phyloP scores from a whole-genome alignment of 2,329 filamentous ascomycete genomes.

The Fusarium odoratissimum region DNA sequence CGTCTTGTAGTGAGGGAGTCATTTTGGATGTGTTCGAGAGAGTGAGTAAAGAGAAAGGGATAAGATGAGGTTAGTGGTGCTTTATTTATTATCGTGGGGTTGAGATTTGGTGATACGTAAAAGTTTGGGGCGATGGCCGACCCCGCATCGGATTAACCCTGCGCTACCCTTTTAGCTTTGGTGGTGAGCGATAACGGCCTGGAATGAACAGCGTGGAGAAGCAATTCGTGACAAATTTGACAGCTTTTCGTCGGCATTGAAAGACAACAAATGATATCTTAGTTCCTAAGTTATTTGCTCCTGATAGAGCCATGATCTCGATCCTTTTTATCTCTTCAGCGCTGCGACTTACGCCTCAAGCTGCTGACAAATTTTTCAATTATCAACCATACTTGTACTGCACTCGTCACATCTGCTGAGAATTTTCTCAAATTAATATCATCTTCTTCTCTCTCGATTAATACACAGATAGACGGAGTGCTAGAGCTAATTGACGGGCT shows the following conservation, averaged over 20 bases:
- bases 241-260: background rate
- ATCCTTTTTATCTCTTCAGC: background rate
- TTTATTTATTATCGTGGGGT: no score
- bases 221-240: background rate
- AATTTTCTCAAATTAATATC: no score
- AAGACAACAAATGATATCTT: no score
- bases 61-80: no score
- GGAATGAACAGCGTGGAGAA: background rate
- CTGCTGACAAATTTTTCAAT: no score
- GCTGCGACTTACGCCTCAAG: background rate
- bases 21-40: no score
- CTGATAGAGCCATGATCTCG: no score
- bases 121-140: slow-evolving; percentile 26
- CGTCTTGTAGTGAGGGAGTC: slow-evolving; percentile 46
- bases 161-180: slow-evolving; percentile 24
- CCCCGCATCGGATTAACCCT: slow-evolving; percentile 40
- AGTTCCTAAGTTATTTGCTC: no score
- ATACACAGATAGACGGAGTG: accelerated
- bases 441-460: background rate
- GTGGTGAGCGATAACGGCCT: slow-evolving; percentile 24
- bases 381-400: no score
- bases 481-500: background rate
- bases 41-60: no score
- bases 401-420: background rate
- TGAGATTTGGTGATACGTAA: slow-evolving; percentile 23